Percentiles rank a stretch among this genome's conserved stretches.
Evolutionary conservation across 2,329 filamentous ascomycete genomes (phyloP).

Genomic region (Alternaria longipes): DNA sequence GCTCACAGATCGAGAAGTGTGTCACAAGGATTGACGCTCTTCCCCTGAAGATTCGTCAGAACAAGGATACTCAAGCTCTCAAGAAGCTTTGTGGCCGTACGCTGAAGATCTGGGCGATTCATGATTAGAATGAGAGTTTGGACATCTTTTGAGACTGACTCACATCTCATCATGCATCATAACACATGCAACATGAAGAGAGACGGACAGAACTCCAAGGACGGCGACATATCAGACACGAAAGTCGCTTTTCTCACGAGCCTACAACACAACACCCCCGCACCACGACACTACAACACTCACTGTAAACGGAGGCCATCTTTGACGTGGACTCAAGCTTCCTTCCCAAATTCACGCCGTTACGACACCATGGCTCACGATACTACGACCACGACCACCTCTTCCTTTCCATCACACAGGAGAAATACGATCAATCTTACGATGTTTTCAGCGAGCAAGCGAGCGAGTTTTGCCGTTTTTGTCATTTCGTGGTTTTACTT

Average conservation of each 20-base stretch:
- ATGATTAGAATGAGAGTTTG: background rate
- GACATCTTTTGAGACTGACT: rapidly evolving
- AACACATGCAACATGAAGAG: background rate
- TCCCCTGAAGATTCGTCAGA: background rate
- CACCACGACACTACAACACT: background rate
- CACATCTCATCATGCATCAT: background rate
- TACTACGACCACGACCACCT: background rate
- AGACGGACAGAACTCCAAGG: background rate
- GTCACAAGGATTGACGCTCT: conserved; percentile 5
- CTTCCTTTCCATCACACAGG: background rate
- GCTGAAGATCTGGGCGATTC: conserved; percentile 7
- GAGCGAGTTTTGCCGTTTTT: background rate
- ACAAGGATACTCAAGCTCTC: conserved; percentile 6
- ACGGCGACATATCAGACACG: background rate
- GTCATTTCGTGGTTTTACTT: background rate
- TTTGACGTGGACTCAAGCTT: background rate
- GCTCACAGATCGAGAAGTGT: conserved; percentile 6
- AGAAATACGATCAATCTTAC: background rate
- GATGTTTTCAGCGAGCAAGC: background rate
- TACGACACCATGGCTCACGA: background rate
- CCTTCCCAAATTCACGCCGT: background rate
- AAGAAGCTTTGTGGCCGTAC: conserved; percentile 9
- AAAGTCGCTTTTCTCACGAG: background rate
- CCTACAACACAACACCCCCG: background rate
- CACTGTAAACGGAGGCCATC: too few relatives aligned